These are phyloP conservation scores for Salix exigua DNA, from an alignment of 345 rosid species.

Conservation along the genomic window DNA sequence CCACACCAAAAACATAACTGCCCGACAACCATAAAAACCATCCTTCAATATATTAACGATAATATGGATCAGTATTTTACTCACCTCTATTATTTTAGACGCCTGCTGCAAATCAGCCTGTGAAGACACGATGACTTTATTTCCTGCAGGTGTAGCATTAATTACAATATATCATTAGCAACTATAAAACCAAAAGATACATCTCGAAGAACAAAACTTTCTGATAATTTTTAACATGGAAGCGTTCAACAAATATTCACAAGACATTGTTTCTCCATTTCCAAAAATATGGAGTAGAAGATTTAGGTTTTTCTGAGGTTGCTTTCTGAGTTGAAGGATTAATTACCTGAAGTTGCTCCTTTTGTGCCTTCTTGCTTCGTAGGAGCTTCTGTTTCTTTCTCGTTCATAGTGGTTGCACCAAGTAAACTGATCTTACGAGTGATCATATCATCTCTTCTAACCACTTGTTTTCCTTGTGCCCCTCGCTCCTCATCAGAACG, in stretches of 20 bases:
- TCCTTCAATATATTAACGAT: not conserved
- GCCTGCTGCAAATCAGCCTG: conserved; percentile 17
- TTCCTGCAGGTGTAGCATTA: conserved; percentile 21
- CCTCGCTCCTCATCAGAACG: conserved; percentile 1
- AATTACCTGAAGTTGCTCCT: conserved; percentile 29
- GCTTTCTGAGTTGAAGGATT: not conserved
- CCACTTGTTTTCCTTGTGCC: conserved; percentile 2
- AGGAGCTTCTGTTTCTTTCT: conserved; percentile 2
- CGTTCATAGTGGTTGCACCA: conserved; percentile 21
- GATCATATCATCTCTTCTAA: not conserved
- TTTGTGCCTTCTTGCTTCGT: conserved; percentile 6
- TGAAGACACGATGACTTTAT: conserved; percentile 8
- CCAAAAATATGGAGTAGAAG: too few relatives aligned
- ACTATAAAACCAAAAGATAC: not conserved
- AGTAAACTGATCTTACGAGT: not conserved
- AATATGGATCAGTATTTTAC: not conserved
- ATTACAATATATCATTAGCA: conserved; percentile 2
- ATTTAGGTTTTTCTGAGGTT: not conserved
- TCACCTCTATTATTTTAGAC: conserved; percentile 24
- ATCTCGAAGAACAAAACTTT: not conserved
- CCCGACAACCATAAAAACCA: conserved; percentile 3
- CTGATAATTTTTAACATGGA: too few relatives aligned
- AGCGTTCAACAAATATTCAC: too few relatives aligned
- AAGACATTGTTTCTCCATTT: too few relatives aligned
- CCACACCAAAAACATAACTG: conserved; percentile 6